Percentiles rank a stretch among this genome's conserved stretches.
Evolutionary conservation across 2,329 filamentous ascomycete species (phyloP).

Genomic region (Sordariomycetes sp.): DNA sequence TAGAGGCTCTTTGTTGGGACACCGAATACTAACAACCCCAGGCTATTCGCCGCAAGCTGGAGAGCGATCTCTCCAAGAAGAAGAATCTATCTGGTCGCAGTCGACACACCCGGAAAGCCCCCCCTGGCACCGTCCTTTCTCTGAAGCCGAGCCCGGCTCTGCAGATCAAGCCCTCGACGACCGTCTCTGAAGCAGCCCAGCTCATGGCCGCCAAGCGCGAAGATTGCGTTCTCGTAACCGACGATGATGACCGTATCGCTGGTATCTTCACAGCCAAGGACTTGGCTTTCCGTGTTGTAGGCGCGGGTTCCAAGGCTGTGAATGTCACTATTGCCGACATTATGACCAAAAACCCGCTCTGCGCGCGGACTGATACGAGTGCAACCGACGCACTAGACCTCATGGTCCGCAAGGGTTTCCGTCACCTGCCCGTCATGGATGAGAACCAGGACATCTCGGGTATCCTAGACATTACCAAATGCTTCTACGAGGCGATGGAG

Average conservation of each 20-base stretch:
- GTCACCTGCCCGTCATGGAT: conserved; percentile 97
- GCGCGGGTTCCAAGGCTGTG: conserved; percentile 77
- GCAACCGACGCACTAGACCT: conserved; percentile 94
- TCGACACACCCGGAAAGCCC: conserved; percentile 82
- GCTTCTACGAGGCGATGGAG: conserved; percentile 99
- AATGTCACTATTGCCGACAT: conserved; percentile 94
- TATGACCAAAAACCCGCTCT: conserved; percentile 99
- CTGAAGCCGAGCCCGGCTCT: conserved; percentile 91
- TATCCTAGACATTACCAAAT: conserved; percentile 97
- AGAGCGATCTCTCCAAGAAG: conserved; percentile 97
- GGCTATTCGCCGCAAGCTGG: conserved; percentile 95
- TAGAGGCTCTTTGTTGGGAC: not conserved
- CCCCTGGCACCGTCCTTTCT: conserved; percentile 90
- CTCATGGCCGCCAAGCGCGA: conserved; percentile 98
- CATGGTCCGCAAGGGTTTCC: conserved; percentile 97
- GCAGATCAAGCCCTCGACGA: conserved; percentile 93
- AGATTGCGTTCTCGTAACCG: conserved; percentile 94
- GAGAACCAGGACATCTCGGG: conserved; percentile 99
- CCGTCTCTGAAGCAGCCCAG: conserved; percentile 92
- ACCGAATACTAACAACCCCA: conserved; percentile 25
- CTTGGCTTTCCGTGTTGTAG: conserved; percentile 92
- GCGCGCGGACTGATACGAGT: conserved; percentile 93
- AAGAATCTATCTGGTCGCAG: conserved; percentile 71
- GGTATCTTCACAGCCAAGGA: conserved; percentile 99
- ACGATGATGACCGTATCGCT: conserved; percentile 94